Evolutionary conservation across 2,329 filamentous ascomycete species (phyloP), one percentile per base, ranked within the genome.

Genomic region (Endoconidiophora polonica): DNA sequence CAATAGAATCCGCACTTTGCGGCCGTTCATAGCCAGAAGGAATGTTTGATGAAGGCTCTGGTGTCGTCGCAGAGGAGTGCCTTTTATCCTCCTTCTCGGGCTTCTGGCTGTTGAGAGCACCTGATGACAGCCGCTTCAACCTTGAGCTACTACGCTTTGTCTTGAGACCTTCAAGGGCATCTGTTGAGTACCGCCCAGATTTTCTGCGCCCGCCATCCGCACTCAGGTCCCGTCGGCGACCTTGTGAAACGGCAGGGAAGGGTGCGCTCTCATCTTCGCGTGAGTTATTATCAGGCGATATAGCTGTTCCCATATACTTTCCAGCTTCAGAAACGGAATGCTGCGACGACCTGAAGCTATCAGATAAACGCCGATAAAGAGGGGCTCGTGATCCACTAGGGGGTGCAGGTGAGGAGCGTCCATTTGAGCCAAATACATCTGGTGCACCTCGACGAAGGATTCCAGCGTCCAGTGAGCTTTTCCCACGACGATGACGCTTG

Each of bases 1-100:
- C 88, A 40, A 96, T 77, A 0, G 88, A 93, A 63, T 95, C 88
- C 5, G 81, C 74, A 52, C 86, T 94, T 12, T 72, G 73, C 1
- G 84, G 84, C 7, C 86, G 74, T 58, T 87, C 84, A 54, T 86
- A 82, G 1, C 74, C 70, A 12, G 74, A 64, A 0, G 73, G 64
- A 29, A 59, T 58, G 10, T 56, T 58, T 12, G 12, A 9, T 52
- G 29, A 37, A 0, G 59, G 56, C 4, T 65, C 63, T 4, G 60
- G 57, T 0, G 58, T 57, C 1, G 56, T 53, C 47, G 47, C 33
- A 33, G 50, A 46, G 12, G 36, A n/a, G 10, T 59, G 57, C 23
- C 58, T 60, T 26, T 55, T 52, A 20, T 69, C 64, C 36, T 74
- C 63, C 36, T 58, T 52, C 42, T 48, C 45, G n/a, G 29, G 29